Base-by-base conservation (phyloP, 2,329 filamentous ascomycete species). In the Sclerotinia borealis region DNA sequence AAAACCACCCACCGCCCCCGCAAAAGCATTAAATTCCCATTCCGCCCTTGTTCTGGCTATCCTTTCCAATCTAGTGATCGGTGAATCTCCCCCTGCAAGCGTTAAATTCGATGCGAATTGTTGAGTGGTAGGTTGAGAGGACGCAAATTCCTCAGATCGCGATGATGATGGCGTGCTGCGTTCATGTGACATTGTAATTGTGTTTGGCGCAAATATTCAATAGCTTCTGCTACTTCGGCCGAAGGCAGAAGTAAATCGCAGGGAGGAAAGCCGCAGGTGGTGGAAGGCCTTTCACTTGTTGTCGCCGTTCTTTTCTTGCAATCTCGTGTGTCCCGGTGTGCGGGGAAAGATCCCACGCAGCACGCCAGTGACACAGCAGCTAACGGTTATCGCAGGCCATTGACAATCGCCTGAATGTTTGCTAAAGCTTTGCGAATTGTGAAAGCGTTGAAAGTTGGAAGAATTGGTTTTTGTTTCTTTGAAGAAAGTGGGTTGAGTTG, bases 1-100 rank as follows among this genome's bases (percentile, higher is more conserved):
- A 72, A 98, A 91, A 56, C 95, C 95, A 58, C 93, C 93, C 64
- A 91, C 82, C 55, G 93, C 93, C 63, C 95, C 95, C 49, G 92
- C 89, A 63, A 97, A 81, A 67, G 92, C 91, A 75, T 96, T 91
- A 75, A 98, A 87, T 67, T 85, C 83, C 25, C 83, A 80, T 66
- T 86, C 82, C 39, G 84, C 85, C 58, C 85, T 84, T 45, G 74
- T 71, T 54, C 79, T 76, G 27, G 83, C 80, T 82, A 85, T 87
- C 69, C 77, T 78, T 73, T 88, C 81, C 67, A 85, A 71, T 58
- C 76, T 71, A 54, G 81, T 82, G 37, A 77, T 63, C 9, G 65
- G 67, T 25, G 61, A 65, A 68, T 70, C 65, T 19, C 66, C 65
- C 34, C 49, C 64, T 15, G 45, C 55, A 55, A 69, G 67, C 19